Conservation (phyloP, 2,329 filamentous ascomycete genomes). For the Cordyceps cicadae region DNA sequence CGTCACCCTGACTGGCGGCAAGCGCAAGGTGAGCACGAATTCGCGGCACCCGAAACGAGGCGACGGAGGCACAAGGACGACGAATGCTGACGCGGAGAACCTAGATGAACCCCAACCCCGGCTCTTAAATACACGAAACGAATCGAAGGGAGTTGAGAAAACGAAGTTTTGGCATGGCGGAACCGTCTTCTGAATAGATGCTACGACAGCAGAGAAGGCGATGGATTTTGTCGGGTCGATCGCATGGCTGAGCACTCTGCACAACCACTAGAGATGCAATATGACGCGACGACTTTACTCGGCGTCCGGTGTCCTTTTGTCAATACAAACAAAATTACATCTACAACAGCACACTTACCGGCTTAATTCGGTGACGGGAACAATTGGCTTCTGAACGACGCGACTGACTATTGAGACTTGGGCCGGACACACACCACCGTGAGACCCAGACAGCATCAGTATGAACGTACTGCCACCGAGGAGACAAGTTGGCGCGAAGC, state of each 20-base stretch:
- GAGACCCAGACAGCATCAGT: too few species aligned
- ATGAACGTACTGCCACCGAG: too few species aligned
- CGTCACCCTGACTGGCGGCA: conserved; percentile 93
- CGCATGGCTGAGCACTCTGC: conserved; percentile 27
- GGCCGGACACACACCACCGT: neutral
- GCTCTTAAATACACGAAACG: conserved; percentile 38
- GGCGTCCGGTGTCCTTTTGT: conserved; percentile 35
- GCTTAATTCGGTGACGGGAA: neutral
- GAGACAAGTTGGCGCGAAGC: neutral
- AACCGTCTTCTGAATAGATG: conserved; percentile 24
- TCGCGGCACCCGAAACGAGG: too few species aligned
- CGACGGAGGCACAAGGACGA: neutral
- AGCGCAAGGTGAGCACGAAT: conserved; percentile 72
- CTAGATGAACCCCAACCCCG: conserved; percentile 83
- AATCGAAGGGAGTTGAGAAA: conserved; percentile 20
- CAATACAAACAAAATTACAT: conserved; percentile 32
- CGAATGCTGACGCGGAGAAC: neutral
- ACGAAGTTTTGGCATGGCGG: conserved; percentile 24
- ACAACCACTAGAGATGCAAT: conserved; percentile 24
- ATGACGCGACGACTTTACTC: conserved; percentile 30
- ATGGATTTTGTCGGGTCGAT: conserved; percentile 29
- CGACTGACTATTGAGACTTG: neutral
- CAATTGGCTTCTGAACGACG: neutral
- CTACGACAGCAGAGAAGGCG: conserved; percentile 25
- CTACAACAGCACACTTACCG: conserved; percentile 14